A percentile compares a stretch with the other conserved stretches of the same genome.
phyloP scores from a whole-genome alignment of 208 protist genomes.

The Chromosphaera perkinsii region DNA sequence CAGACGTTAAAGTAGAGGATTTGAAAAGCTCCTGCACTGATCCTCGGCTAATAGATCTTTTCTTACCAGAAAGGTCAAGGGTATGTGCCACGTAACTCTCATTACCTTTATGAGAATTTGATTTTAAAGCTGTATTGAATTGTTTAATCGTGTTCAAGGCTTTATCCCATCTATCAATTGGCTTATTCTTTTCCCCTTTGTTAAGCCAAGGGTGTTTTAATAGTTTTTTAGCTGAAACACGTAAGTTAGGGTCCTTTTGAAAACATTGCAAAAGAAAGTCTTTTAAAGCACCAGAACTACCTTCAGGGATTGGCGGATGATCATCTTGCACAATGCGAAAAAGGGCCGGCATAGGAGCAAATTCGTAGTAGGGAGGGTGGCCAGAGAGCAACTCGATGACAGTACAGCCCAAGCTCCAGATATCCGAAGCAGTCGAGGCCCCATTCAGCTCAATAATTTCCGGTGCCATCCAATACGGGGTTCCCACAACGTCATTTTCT shows the following conservation, averaged over 20 bases:
- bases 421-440: constrained; percentile 64
- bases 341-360: constrained; percentile 70
- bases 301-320: constrained; percentile 65
- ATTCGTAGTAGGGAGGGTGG: constrained; percentile 77
- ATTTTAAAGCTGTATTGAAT: too few species aligned
- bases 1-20: too few species aligned
- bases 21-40: too few species aligned
- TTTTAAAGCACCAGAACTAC: constrained; percentile 49
- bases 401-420: constrained; percentile 79
- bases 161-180: neutral
- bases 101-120: too few species aligned
- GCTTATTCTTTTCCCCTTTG: neutral
- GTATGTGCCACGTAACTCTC: too few species aligned
- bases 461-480: constrained; percentile 82
- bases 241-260: constrained; percentile 59
- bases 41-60: too few species aligned
- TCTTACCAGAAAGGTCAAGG: too few species aligned
- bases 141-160: neutral
- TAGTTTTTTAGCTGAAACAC: constrained; percentile 57
- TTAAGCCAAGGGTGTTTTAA: constrained; percentile 57
- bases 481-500: constrained; percentile 69
- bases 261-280: constrained; percentile 73
- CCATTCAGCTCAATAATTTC: constrained; percentile 75
- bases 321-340: constrained; percentile 73
- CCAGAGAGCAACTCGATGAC: constrained; percentile 80